Percentiles rank a stretch among this genome's conserved stretches.
These are phyloP conservation scores for Vigna unguiculata DNA, from an alignment of 306 rosid genomes.

Conservation along the genomic window DNA sequence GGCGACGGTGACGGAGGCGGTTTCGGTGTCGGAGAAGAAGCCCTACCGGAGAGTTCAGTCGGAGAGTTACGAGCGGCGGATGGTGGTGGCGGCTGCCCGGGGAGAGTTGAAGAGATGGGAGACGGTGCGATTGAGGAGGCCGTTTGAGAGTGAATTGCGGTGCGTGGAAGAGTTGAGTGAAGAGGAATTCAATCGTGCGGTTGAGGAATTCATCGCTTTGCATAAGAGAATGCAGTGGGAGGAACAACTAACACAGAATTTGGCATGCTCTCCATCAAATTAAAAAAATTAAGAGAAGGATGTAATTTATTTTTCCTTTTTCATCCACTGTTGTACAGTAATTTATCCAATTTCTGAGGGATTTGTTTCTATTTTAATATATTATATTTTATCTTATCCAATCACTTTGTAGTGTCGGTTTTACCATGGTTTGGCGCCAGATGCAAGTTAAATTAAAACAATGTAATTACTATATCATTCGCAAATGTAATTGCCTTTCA, in stretches of 20 bases:
- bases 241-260: slow-evolving; percentile 35
- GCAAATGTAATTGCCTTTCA: background rate
- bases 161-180: slow-evolving; percentile 61
- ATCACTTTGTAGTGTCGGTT: background rate
- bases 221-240: slow-evolving; percentile 55
- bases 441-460: background rate
- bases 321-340: slow-evolving; percentile 21
- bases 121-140: slow-evolving; percentile 43
- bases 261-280: slow-evolving; percentile 12
- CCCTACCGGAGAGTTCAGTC: slow-evolving; percentile 61
- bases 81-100: slow-evolving; percentile 28
- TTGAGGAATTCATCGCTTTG: slow-evolving; percentile 65
- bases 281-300: background rate
- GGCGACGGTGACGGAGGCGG: background rate
- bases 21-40: slow-evolving; percentile 37
- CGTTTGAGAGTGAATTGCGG: background rate
- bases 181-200: slow-evolving; percentile 66
- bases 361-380: background rate
- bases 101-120: background rate
- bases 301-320: background rate
- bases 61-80: slow-evolving; percentile 46
- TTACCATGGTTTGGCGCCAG: slow-evolving; percentile 15
- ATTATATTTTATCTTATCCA: background rate
- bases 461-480: background rate
- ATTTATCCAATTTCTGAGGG: background rate